Evolutionary conservation across 2,329 filamentous ascomycete species (phyloP), one percentile per base, ranked within the genome.

Genomic region (Monilinia fructicola): DNA sequence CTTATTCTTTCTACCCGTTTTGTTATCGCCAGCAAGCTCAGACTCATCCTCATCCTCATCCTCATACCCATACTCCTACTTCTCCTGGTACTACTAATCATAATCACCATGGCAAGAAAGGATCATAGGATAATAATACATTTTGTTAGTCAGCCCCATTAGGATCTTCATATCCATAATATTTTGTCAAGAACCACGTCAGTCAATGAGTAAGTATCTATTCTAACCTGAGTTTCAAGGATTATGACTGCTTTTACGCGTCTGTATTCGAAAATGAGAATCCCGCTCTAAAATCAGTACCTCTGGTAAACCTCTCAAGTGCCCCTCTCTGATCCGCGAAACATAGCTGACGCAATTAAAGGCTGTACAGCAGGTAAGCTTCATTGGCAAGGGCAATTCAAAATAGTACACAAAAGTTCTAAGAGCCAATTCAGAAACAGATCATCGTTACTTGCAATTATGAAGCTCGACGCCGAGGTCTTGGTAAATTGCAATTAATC

Each of bases 391-490:
- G 46, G 38, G 14, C 50, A 14, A 50, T 14, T 35, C 46, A 48
- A 35, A 60, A 42, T 18, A 40, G 46, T 12, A 31, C 35, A 26
- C 61, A 38, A 9, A 53, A 38, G 10, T 48, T 54, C 64, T 50
- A 26, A 62, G n/a, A 56, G 54, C 54, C 14, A 93, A 78, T 54
- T 50, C 28, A 74, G 73, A 75, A 75, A 65, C 72, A 74, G 76
- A 97, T 97, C 65, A 83, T 95, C 52, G 92, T 93, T 28, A 96
- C 93, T 5, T 96, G 92, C 83, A 98, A 98, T 79, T 98, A 98
- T 78, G 91, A 91, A 76, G 94, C 94, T 28, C 87, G 94, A 46
- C 81, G 87, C 62, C 84, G 79, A n/a, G 87, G 87, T 64, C 83
- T 93, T 64, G 82, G 85, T 77, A 98, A 99, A 80, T 83, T 98